Percentiles rank a stretch among this genome's conserved stretches.
These are phyloP conservation scores for Solanum arcanum DNA, from an alignment of 257 asterid species.

Conservation along the genomic window DNA sequence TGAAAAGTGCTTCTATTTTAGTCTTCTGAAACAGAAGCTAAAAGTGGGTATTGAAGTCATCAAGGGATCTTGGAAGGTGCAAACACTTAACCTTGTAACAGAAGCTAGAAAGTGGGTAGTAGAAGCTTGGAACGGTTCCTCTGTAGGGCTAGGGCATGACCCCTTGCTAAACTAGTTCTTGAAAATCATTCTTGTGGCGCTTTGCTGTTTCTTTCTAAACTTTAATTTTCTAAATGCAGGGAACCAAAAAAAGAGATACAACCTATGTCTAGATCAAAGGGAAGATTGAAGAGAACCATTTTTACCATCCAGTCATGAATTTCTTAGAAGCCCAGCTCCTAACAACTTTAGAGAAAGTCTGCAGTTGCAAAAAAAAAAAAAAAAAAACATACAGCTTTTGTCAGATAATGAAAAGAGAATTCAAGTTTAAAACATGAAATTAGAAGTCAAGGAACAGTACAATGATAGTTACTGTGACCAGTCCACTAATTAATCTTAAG, in stretches of 20 bases:
- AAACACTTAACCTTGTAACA: not conserved
- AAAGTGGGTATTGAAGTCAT: not conserved
- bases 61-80: not conserved
- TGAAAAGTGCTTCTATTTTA: not conserved
- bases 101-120: not conserved
- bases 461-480: not conserved
- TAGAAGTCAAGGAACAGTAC: not conserved
- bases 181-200: not conserved
- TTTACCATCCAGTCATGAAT: slow-evolving; percentile 97
- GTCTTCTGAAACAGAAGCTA: not conserved
- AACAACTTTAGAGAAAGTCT: slow-evolving; percentile 86
- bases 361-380: slow-evolving; percentile 7
- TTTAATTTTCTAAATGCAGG: not conserved
- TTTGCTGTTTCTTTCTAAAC: not conserved
- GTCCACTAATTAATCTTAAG: not conserved
- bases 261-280: not conserved
- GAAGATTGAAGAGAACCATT: not conserved
- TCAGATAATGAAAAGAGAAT: not conserved
- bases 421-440: not conserved
- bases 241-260: not conserved
- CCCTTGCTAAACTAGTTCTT: not conserved
- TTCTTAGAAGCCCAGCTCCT: slow-evolving; percentile 98
- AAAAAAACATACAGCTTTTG: not conserved
- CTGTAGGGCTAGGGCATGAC: not conserved
- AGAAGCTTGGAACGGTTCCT: not conserved